These are phyloP conservation scores for Chrysosporium keratinophilum DNA, from an alignment of 2,329 filamentous ascomycete species.

Conservation along the genomic window DNA sequence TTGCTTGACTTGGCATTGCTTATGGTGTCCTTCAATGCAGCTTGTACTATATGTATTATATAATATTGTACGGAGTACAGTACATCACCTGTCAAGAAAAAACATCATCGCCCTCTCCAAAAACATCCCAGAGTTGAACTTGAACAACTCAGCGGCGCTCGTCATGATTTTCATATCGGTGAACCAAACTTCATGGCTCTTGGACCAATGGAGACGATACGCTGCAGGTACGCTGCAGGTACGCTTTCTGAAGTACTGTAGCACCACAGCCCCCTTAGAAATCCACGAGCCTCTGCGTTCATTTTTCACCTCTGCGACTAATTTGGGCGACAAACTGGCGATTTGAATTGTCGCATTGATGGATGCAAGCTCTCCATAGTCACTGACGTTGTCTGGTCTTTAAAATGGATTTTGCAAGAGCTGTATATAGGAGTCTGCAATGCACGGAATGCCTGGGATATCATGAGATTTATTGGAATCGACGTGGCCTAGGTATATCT, in stretches of 20 bases:
- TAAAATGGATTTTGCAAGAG: slow-evolving; percentile 93
- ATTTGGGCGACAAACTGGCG: slow-evolving; percentile 71
- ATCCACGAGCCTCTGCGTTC: slow-evolving; percentile 61
- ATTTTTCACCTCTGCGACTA: slow-evolving; percentile 71
- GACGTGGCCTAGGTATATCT: not conserved
- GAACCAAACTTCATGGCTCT: too few species aligned
- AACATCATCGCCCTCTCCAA: not conserved
- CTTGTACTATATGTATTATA: too few species aligned
- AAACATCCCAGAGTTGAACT: too few species aligned
- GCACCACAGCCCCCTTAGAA: slow-evolving; percentile 24
- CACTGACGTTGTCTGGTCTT: slow-evolving; percentile 64
- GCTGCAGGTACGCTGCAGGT: too few species aligned
- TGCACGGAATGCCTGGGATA: slow-evolving; percentile 63
- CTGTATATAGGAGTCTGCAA: slow-evolving; percentile 82
- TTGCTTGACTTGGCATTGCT: too few species aligned
- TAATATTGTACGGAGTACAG: too few species aligned
- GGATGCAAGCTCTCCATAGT: slow-evolving; percentile 24
- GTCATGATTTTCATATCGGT: too few species aligned
- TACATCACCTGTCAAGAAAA: not conserved
- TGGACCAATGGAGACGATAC: too few species aligned
- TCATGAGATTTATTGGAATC: slow-evolving; percentile 4
- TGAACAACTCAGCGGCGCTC: too few species aligned
- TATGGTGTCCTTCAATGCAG: too few species aligned
- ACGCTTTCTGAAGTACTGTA: too few species aligned
- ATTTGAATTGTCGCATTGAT: slow-evolving; percentile 45